A percentile compares a stretch with the other conserved stretches of the same genome.
phyloP scores from a whole-genome alignment of 768 basidiomycete species.

The Podaxis sp. region DNA sequence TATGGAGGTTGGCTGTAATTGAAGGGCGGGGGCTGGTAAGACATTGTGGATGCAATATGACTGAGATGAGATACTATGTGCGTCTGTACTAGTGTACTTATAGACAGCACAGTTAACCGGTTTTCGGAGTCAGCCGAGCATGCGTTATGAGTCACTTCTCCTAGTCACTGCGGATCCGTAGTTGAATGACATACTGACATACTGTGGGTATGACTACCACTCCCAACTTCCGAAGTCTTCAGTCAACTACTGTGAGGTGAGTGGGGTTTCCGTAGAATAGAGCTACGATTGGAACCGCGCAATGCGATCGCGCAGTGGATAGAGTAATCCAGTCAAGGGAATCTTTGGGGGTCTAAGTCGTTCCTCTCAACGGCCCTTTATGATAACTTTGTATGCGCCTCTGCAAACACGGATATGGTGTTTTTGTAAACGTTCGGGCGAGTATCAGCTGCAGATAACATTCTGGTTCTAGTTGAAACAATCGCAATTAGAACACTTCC shows the following conservation, averaged over 20 bases:
- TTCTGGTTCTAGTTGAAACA: too few species aligned
- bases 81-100: neutral
- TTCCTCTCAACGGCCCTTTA: neutral
- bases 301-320: neutral
- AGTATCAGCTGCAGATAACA: too few species aligned
- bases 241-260: neutral
- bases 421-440: too few species aligned
- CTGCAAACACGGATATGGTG: too few species aligned
- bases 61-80: neutral
- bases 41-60: conserved; percentile 3
- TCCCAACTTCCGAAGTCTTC: neutral
- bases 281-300: neutral
- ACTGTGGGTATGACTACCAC: neutral
- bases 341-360: neutral
- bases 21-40: neutral
- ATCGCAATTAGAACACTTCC: too few species aligned
- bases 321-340: neutral
- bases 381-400: neutral
- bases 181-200: neutral
- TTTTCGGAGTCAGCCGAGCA: neutral
- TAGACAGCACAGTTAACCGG: neutral
- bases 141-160: conserved; percentile 3
- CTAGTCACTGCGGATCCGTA: conserved; percentile 11
- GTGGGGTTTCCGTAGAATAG: neutral
- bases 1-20: neutral